Percentiles rank a stretch among this genome's conserved stretches.
Conservation (phyloP, 306 rosid species). For the Morella rubra region DNA sequence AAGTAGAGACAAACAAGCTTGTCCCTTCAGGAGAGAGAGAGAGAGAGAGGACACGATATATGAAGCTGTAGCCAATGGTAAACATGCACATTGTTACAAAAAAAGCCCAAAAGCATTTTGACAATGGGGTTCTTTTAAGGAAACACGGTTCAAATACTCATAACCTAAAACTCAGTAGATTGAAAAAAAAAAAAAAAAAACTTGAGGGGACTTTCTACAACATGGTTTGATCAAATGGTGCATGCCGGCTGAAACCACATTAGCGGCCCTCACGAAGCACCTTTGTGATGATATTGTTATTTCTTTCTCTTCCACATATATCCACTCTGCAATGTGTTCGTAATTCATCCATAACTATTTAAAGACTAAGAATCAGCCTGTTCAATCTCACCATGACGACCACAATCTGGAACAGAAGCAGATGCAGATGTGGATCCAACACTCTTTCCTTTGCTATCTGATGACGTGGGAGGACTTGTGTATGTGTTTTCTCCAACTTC, state of each 20-base stretch:
- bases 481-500: slow-evolving; percentile 33
- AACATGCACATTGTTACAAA: too few species aligned
- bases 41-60: too few species aligned
- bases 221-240: neutral
- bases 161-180: neutral
- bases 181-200: neutral
- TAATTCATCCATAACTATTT: neutral
- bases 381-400: slow-evolving; percentile 22
- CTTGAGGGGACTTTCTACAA: neutral
- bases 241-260: neutral
- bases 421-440: slow-evolving; percentile 31
- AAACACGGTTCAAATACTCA: neutral
- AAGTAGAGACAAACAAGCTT: too few species aligned
- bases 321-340: slow-evolving; percentile 15
- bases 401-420: slow-evolving; percentile 34
- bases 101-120: too few species aligned
- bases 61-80: too few species aligned
- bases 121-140: too few species aligned
- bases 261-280: neutral
- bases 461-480: slow-evolving; percentile 24
- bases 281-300: neutral
- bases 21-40: too few species aligned
- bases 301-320: neutral
- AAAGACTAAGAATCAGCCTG: slow-evolving; percentile 1
- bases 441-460: slow-evolving; percentile 60